Evolutionary conservation across 768 basidiomycete genomes (phyloP).

Genomic region (Lentinula guzmanii): DNA sequence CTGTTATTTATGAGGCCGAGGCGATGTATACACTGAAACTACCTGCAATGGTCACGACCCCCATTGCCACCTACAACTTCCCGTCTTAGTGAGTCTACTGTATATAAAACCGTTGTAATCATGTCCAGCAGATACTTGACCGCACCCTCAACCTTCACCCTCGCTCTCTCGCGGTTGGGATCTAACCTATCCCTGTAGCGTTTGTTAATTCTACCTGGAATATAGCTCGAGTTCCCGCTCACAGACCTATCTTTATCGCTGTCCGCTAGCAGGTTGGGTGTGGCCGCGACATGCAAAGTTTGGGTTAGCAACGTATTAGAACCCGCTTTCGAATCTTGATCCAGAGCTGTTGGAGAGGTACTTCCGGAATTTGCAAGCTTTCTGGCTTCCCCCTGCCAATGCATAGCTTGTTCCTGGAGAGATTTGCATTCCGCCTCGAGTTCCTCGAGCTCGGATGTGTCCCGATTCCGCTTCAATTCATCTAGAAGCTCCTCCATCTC

Average conservation of each 20-base stretch:
- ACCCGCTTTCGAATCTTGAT: background rate
- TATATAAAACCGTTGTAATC: background rate
- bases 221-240: background rate
- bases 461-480: background rate
- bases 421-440: background rate
- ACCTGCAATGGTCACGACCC: background rate
- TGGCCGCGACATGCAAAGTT: background rate
- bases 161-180: background rate
- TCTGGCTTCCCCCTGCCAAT: background rate
- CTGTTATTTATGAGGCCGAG: too few relatives aligned
- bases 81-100: background rate
- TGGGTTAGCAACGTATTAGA: background rate
- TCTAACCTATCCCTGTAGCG: background rate
- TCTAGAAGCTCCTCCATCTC: conserved; percentile 35
- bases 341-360: background rate
- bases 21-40: background rate
- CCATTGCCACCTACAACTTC: background rate
- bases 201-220: background rate
- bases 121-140: background rate
- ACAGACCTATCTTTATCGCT: background rate
- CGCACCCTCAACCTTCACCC: background rate
- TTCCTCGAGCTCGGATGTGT: background rate
- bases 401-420: background rate
- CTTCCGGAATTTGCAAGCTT: background rate
- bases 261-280: background rate